Percentiles rank a stretch among this genome's conserved stretches.
These are phyloP conservation scores for Capsella bursapastoris DNA, from an alignment of 345 rosid genomes.

Conservation along the genomic window DNA sequence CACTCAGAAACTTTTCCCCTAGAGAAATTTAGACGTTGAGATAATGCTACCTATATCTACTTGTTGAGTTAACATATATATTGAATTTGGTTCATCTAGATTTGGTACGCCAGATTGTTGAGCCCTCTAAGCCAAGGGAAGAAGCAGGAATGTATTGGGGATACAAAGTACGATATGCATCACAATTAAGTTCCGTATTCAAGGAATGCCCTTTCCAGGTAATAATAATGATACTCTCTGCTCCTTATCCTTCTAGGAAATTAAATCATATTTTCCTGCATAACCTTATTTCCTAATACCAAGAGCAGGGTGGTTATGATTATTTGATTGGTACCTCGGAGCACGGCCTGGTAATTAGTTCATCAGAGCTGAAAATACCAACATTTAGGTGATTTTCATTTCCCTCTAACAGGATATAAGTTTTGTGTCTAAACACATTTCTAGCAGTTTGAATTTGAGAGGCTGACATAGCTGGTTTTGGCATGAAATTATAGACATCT, in stretches of 20 bases:
- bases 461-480: slow-evolving; percentile 34
- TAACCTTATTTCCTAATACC: slow-evolving; percentile 33
- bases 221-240: neutral
- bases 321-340: slow-evolving; percentile 93
- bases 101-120: slow-evolving; percentile 64
- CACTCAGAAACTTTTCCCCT: neutral
- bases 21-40: neutral
- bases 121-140: slow-evolving; percentile 73
- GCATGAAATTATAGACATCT: slow-evolving; percentile 62
- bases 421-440: slow-evolving; percentile 14
- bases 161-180: slow-evolving; percentile 87
- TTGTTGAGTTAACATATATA: slow-evolving; percentile 16
- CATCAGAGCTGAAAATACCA: slow-evolving; percentile 77
- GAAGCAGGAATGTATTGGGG: slow-evolving; percentile 90
- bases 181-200: slow-evolving; percentile 70
- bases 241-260: neutral
- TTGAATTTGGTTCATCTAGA: slow-evolving; percentile 59
- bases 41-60: neutral
- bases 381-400: slow-evolving; percentile 59
- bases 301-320: slow-evolving; percentile 87
- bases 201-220: slow-evolving; percentile 71
- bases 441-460: neutral
- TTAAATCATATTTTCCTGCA: neutral
- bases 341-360: slow-evolving; percentile 71
- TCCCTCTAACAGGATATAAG: neutral